A percentile compares a stretch with the other conserved stretches of the same genome.
phyloP scores from a whole-genome alignment of 164 flowering plant species.

The Cinnamomum micranthum region DNA sequence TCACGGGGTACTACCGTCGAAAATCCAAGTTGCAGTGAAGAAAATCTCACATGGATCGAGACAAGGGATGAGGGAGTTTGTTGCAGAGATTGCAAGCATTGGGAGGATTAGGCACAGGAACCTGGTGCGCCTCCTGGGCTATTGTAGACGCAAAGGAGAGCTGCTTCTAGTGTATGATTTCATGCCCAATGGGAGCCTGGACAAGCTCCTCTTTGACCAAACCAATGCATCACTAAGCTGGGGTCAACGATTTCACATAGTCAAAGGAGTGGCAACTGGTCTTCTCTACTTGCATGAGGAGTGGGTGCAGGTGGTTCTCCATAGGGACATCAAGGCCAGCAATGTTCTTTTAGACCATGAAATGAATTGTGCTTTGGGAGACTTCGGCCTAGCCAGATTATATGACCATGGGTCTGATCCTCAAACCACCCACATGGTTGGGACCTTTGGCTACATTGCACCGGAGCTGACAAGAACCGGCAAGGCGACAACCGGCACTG shows the following conservation, averaged over 20 bases:
- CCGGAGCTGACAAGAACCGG: slow-evolving; percentile 21
- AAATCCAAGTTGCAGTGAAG: slow-evolving; percentile 22
- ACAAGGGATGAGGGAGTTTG: slow-evolving; percentile 26
- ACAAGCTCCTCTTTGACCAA: slow-evolving; percentile 15
- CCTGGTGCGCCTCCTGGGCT: slow-evolving; percentile 20
- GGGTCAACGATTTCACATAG: slow-evolving; percentile 18
- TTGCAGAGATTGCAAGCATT: slow-evolving; percentile 23
- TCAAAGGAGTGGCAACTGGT: slow-evolving; percentile 20
- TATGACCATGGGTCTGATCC: slow-evolving; percentile 18
- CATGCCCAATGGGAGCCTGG: slow-evolving; percentile 19
- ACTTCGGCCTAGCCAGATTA: slow-evolving; percentile 24
- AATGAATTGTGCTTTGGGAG: slow-evolving; percentile 14
- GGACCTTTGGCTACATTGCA: slow-evolving; percentile 20
- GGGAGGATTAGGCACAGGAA: slow-evolving; percentile 21
- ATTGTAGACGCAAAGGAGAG: slow-evolving; percentile 18
- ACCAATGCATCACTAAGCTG: slow-evolving; percentile 6
- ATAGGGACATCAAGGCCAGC: slow-evolving; percentile 24
- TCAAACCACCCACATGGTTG: slow-evolving; percentile 16
- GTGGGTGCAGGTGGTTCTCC: slow-evolving; percentile 19
- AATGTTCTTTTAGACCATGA: slow-evolving; percentile 21
- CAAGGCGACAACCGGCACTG: slow-evolving; percentile 15
- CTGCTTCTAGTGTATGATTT: slow-evolving; percentile 24
- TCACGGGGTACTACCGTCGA: slow-evolving; percentile 14
- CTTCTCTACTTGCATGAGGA: slow-evolving; percentile 19
- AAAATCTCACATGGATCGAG: slow-evolving; percentile 23